phyloP scores from a whole-genome alignment of 1,284 basidiomycete species.

The Ceraceosorus guamensis region DNA sequence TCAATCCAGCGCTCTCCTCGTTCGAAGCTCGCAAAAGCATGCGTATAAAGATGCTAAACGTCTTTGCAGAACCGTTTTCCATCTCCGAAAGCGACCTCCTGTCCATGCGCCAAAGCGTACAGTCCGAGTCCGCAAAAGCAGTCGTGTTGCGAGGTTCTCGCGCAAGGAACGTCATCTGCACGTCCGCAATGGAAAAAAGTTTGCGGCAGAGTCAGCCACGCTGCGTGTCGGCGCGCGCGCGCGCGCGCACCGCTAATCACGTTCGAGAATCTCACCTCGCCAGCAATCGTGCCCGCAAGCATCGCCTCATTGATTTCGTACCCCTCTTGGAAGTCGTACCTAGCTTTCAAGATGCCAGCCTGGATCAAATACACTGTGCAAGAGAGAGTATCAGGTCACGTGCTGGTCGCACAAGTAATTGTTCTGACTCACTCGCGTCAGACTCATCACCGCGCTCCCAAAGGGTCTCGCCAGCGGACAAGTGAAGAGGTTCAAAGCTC shows the following conservation, averaged over 20 bases:
- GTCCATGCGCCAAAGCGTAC: conserved; percentile 38
- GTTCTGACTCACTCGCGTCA: conserved; percentile 55
- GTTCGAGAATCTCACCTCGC: conserved; percentile 24
- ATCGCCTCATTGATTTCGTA: conserved; percentile 47
- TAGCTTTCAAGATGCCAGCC: conserved; percentile 41
- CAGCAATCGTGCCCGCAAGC: conserved; percentile 46
- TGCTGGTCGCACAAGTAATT: neutral
- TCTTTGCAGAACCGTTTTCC: neutral
- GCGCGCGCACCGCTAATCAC: too few relatives aligned
- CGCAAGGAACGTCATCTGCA: conserved; percentile 27
- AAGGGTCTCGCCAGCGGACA: conserved; percentile 60
- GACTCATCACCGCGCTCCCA: conserved; percentile 70
- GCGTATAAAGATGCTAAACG: conserved; percentile 33
- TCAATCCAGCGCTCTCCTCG: conserved; percentile 44
- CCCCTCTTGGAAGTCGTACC: conserved; percentile 44
- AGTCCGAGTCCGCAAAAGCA: conserved; percentile 39
- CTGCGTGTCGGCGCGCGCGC: too few relatives aligned
- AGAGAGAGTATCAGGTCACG: too few relatives aligned
- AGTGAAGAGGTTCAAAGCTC: conserved; percentile 64
- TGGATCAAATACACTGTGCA: conserved; percentile 40
- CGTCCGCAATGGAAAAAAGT: neutral
- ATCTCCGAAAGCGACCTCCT: neutral
- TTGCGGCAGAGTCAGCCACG: neutral
- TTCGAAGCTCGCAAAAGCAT: conserved; percentile 36
- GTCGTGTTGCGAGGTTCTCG: conserved; percentile 36